Evolutionary conservation across 495 filamentous ascomycete species (phyloP), one percentile per base, ranked within the genome.

Genomic region (Aspergillus homomorphus): DNA sequence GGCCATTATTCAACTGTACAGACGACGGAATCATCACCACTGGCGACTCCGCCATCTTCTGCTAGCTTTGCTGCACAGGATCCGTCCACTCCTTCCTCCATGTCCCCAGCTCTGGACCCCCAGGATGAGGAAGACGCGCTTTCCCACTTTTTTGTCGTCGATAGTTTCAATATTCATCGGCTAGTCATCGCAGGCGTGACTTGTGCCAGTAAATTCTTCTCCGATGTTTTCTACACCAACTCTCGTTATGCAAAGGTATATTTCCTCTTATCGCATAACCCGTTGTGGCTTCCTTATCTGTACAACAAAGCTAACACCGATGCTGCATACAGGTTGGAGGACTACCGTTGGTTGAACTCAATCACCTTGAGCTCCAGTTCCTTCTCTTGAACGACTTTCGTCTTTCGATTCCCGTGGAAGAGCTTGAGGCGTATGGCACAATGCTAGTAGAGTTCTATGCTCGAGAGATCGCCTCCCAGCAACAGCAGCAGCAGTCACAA

Each of bases 391-490:
- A 99, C 69, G 94, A 98, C 69, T 99, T 99, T 72, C 89, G 95
- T 33, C 86, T 99, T 15, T 89, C 92, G 4, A 88, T 98, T 3
- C 88, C 95, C 0, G 89, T 98, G 9, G 93, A 97, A 69, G 95
- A 98, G 64, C 80, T 99, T 19, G 95, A 99, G 70, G 90, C 91
- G 2, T 99, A 99, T 60, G 94, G 93, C 8, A 99, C 94, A 2
- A 97, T 97, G 95, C 82, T 99, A 2, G 94, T 99, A 10, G 92
- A 98, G 69, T 99, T 98, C 69, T 99, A 98, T 64, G 92, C 91
- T 0, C 81, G 95, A 22, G 95, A 98, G 71, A 88, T 96, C 19
- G 81, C 96, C 6, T 79, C 88, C 8, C 89, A 89, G 63, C 82
- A 84, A 57, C 75, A 80, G 43, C 67, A 70, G n/a, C 66, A 69